phyloP scores from a whole-genome alignment of 2,329 filamentous ascomycete genomes.

The Hypoxylon sp. region DNA sequence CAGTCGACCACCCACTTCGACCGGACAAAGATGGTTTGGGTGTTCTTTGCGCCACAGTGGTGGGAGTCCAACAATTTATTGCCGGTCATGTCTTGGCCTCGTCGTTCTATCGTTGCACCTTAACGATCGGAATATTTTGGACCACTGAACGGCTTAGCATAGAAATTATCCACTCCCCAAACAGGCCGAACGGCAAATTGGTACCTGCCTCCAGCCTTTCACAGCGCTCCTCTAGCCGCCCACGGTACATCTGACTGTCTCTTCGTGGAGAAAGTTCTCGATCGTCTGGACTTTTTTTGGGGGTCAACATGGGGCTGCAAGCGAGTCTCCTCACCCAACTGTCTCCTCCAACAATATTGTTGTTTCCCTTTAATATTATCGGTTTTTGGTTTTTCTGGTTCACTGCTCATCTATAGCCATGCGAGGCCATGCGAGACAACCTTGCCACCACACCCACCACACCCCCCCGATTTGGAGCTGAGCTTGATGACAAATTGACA shows the following conservation, averaged over 20 bases:
- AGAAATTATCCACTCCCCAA: constrained; percentile 44
- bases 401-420: constrained; percentile 34
- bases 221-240: constrained; percentile 54
- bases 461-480: constrained; percentile 14
- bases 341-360: constrained; percentile 23
- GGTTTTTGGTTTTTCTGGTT: constrained; percentile 24
- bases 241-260: constrained; percentile 38
- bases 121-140: constrained; percentile 45
- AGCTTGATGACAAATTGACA: constrained; percentile 29
- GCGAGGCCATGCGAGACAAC: constrained; percentile 33
- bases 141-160: constrained; percentile 40
- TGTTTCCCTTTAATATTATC: constrained; percentile 16
- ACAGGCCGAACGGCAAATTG: constrained; percentile 44
- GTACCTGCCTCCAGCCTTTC: constrained; percentile 51
- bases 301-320: constrained; percentile 33
- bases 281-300: constrained; percentile 32
- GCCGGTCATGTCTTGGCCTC: constrained; percentile 43
- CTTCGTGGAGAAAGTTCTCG: constrained; percentile 43
- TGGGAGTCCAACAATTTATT: constrained; percentile 40
- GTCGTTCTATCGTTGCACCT: constrained; percentile 42
- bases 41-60: constrained; percentile 31
- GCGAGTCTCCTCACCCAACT: constrained; percentile 2
- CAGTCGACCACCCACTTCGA: not conserved
- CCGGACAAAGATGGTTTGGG: no score
- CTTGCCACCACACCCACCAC: constrained; percentile 34